These are phyloP conservation scores for Monosporascus sp. DNA, from an alignment of 2,329 filamentous ascomycete species.

Conservation along the genomic window DNA sequence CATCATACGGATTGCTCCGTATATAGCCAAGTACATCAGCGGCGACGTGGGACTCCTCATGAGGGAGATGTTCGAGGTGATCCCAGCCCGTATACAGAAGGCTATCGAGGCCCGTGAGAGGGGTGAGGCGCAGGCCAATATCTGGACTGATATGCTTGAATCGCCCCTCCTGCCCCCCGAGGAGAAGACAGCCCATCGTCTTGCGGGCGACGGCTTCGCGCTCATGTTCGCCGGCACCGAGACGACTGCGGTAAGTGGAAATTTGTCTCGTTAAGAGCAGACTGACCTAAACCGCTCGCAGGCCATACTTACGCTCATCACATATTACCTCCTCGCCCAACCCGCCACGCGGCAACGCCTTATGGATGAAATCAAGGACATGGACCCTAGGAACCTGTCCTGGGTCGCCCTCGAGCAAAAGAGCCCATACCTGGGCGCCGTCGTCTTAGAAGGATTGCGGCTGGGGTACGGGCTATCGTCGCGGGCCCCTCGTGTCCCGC, in stretches of 20 bases:
- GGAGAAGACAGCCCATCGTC: slow-evolving; percentile 29
- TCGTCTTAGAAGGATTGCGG: slow-evolving; percentile 17
- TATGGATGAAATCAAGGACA: slow-evolving; percentile 26
- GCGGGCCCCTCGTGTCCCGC: slow-evolving; percentile 11
- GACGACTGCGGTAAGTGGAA: slow-evolving; percentile 31
- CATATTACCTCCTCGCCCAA: slow-evolving; percentile 31
- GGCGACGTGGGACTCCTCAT: slow-evolving; percentile 10
- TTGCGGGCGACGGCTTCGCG: slow-evolving; percentile 34
- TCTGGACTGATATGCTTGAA: slow-evolving; percentile 28
- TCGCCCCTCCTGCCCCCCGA: slow-evolving; percentile 29
- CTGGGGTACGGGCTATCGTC: slow-evolving; percentile 13
- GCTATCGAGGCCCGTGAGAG: slow-evolving; percentile 27
- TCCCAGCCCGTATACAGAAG: slow-evolving; percentile 23
- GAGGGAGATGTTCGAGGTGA: slow-evolving; percentile 9
- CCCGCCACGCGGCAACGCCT: slow-evolving; percentile 24
- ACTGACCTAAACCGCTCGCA: slow-evolving; percentile 4
- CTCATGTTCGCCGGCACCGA: slow-evolving; percentile 35
- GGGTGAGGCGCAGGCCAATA: slow-evolving; percentile 23
- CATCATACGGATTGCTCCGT: slow-evolving; percentile 12
- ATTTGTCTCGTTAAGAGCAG: slow-evolving; percentile 21
- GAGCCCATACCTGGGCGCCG: slow-evolving; percentile 15
- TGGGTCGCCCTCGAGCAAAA: slow-evolving; percentile 15
- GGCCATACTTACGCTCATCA: slow-evolving; percentile 28
- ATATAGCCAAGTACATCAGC: slow-evolving; percentile 14
- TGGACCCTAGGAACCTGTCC: slow-evolving; percentile 9